Percentiles rank a stretch among this genome's conserved stretches.
Evolutionary conservation across 352 stramenopile species (phyloP).

Genomic region (Phytophthora tubulina): DNA sequence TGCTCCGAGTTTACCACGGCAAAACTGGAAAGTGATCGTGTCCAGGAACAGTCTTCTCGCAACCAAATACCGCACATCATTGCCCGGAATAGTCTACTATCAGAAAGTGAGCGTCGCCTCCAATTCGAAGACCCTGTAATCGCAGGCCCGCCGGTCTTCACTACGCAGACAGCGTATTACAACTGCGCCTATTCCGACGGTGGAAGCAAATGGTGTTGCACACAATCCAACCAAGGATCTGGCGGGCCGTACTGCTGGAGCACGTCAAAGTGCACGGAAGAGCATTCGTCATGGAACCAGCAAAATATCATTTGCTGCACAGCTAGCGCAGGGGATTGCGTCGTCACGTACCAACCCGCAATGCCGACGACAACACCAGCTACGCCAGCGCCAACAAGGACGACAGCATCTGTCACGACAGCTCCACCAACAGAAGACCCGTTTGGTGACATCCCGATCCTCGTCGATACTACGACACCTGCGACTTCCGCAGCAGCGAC

Average conservation of each 20-base stretch:
- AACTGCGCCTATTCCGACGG: conserved; percentile 40
- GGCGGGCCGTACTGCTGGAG: conserved; percentile 52
- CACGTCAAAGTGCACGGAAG: conserved; percentile 42
- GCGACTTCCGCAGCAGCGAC: conserved; percentile 7
- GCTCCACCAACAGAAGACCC: conserved; percentile 26
- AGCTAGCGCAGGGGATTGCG: conserved; percentile 38
- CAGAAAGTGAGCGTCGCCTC: conserved; percentile 36
- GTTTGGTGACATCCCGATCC: conserved; percentile 22
- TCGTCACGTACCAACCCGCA: conserved; percentile 45
- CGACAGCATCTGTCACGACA: conserved; percentile 11
- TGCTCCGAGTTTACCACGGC: conserved; percentile 43
- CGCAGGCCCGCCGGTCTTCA: conserved; percentile 36
- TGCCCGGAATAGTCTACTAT: conserved; percentile 1
- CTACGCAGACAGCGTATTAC: conserved; percentile 53
- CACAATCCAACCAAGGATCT: conserved; percentile 41
- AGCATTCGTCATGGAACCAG: conserved; percentile 46
- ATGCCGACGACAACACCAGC: conserved; percentile 41
- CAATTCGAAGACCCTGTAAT: conserved; percentile 46
- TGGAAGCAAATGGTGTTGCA: conserved; percentile 56
- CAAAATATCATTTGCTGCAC: conserved; percentile 70
- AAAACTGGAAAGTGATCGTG: conserved; percentile 40
- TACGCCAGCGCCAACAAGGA: conserved; percentile 19
- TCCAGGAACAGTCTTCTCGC: not conserved
- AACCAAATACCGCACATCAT: conserved; percentile 23
- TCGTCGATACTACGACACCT: conserved; percentile 18